phyloP scores from a whole-genome alignment of 2,329 filamentous ascomycete species.

The Pestalotiopsis sp. region DNA sequence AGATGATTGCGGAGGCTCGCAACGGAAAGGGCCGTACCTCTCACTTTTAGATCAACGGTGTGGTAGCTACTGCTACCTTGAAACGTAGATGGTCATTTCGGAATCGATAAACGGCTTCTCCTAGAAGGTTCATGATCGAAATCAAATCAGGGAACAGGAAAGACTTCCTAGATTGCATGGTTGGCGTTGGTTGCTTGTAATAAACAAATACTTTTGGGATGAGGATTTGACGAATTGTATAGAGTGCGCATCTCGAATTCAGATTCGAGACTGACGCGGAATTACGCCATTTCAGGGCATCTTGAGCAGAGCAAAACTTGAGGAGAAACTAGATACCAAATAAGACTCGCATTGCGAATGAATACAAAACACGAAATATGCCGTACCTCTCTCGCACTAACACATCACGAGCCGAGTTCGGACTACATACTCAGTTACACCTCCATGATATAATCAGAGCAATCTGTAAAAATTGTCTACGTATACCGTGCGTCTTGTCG shows the following conservation, averaged over 20 bases:
- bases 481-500: too few relatives aligned
- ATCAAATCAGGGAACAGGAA: not conserved
- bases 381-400: not conserved
- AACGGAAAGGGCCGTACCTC: not conserved
- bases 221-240: not conserved
- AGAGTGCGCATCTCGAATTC: not conserved
- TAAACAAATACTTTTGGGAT: slow-evolving; percentile 4
- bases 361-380: not conserved
- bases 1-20: slow-evolving; percentile 16
- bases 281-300: not conserved
- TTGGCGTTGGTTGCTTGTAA: slow-evolving; percentile 10
- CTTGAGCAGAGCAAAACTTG: not conserved
- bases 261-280: not conserved
- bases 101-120: not conserved
- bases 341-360: not conserved
- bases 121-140: not conserved
- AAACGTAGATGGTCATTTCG: not conserved
- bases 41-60: not conserved
- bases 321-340: not conserved
- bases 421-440: too few relatives aligned
- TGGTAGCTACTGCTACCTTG: not conserved
- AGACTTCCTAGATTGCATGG: slow-evolving; percentile 3
- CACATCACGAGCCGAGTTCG: too few relatives aligned
- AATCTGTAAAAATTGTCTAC: too few relatives aligned
- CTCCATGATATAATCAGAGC: too few relatives aligned